Evolutionary conservation across 441 rosid genomes (phyloP).

Genomic region (Populus hybrid): DNA sequence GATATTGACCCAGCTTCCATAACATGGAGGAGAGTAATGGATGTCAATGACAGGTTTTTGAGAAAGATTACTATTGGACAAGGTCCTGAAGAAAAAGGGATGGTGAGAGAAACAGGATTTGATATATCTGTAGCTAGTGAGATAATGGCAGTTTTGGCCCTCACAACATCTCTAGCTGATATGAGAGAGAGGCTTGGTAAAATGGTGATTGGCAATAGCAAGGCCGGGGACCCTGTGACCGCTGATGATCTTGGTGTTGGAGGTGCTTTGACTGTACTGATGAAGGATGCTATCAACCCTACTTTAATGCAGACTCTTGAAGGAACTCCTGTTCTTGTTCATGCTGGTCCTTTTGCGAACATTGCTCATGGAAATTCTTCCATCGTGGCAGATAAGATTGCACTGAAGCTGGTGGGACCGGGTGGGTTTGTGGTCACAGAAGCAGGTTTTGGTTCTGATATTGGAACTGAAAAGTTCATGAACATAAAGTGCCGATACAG

Average conservation of each 20-base stretch:
- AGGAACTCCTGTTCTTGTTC: conserved; percentile 96
- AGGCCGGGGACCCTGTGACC: conserved; percentile 85
- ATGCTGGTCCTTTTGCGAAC: conserved; percentile 98
- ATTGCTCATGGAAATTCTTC: conserved; percentile 99
- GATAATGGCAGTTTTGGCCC: conserved; percentile 99
- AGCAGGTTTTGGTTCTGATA: conserved; percentile 98
- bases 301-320: conserved; percentile 98
- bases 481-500: conserved; percentile 93
- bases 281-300: conserved; percentile 97
- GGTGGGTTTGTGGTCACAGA: conserved; percentile 96
- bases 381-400: conserved; percentile 96
- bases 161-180: conserved; percentile 91
- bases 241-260: conserved; percentile 98
- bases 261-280: conserved; percentile 92
- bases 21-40: conserved; percentile 99
- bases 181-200: conserved; percentile 97
- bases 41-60: conserved; percentile 90
- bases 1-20: conserved; percentile 82
- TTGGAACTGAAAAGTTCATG: conserved; percentile 98
- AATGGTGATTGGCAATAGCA: conserved; percentile 95
- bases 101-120: conserved; percentile 94
- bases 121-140: conserved; percentile 98
- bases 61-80: conserved; percentile 86
- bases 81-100: conserved; percentile 96
- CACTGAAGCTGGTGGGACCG: conserved; percentile 83